Conservation (phyloP, 805 yeast species). For the Vanderwaltozyma yarrowii region DNA sequence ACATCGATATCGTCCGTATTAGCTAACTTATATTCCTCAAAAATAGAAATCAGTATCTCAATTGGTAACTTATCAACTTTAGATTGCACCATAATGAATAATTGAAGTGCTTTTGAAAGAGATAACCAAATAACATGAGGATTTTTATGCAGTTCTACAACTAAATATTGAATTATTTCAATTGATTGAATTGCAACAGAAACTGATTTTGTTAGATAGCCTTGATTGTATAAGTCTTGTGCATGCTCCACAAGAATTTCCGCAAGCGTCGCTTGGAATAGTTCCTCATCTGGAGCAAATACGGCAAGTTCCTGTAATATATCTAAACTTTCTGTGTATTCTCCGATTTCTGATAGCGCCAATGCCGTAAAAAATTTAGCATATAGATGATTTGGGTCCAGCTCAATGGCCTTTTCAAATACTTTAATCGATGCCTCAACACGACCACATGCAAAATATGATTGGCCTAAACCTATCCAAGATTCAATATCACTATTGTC, state of each 20-base stretch:
- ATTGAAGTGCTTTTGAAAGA: conserved; percentile 44
- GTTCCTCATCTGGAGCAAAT: conserved; percentile 38
- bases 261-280: conserved; percentile 43
- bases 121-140: conserved; percentile 59
- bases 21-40: conserved; percentile 9
- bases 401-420: conserved; percentile 49
- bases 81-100: conserved; percentile 48
- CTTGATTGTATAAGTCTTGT: conserved; percentile 40
- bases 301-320: conserved; percentile 36
- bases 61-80: conserved; percentile 42
- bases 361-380: conserved; percentile 59
- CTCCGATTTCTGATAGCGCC: conserved; percentile 52
- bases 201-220: conserved; percentile 59
- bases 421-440: conserved; percentile 81
- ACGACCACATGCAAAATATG: conserved; percentile 76
- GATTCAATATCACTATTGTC: conserved; percentile 60
- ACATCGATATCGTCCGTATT: conserved; percentile 19
- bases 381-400: conserved; percentile 48
- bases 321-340: conserved; percentile 50
- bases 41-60: conserved; percentile 27
- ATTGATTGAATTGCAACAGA: conserved; percentile 39
- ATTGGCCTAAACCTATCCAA: conserved; percentile 97
- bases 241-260: conserved; percentile 51
- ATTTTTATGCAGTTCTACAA: conserved; percentile 9
- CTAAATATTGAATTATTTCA: conserved; percentile 17